Conservation (phyloP, 176 grass and related monocot genomes). For the Urochloa ruziziensis region DNA sequence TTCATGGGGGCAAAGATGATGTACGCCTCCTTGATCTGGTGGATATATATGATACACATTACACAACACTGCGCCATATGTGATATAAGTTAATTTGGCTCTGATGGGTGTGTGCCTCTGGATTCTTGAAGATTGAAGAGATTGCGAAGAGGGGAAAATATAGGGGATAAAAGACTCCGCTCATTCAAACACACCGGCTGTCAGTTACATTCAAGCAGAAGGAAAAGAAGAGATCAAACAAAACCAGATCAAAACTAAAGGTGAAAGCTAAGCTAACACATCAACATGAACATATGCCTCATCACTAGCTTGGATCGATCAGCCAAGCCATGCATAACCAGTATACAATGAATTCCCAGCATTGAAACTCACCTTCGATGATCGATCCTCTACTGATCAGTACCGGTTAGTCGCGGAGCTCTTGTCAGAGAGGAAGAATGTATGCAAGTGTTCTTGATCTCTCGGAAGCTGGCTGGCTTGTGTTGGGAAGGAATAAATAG, state of each 20-base stretch:
- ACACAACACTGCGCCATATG: not conserved
- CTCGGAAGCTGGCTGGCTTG: not conserved
- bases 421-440: conserved; percentile 3
- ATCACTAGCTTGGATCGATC: conserved; percentile 6
- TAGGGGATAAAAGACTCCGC: not conserved
- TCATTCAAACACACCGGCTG: not conserved
- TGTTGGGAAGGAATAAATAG: conserved; percentile 34
- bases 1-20: not conserved
- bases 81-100: not conserved
- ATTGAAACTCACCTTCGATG: conserved; percentile 43
- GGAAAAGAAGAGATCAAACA: not conserved
- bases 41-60: conserved; percentile 7
- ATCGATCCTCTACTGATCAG: not conserved
- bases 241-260: conserved; percentile 4
- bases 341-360: not conserved
- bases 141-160: not conserved
- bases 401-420: conserved; percentile 3
- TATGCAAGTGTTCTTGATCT: conserved; percentile 2
- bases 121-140: not conserved
- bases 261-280: not conserved
- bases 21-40: not conserved
- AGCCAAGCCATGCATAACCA: not conserved
- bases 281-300: not conserved
- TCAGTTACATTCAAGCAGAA: not conserved
- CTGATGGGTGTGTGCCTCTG: not conserved